Base-by-base conservation (phyloP, 2,329 filamentous ascomycete species). In the Cladosporium sphaerospermum region DNA sequence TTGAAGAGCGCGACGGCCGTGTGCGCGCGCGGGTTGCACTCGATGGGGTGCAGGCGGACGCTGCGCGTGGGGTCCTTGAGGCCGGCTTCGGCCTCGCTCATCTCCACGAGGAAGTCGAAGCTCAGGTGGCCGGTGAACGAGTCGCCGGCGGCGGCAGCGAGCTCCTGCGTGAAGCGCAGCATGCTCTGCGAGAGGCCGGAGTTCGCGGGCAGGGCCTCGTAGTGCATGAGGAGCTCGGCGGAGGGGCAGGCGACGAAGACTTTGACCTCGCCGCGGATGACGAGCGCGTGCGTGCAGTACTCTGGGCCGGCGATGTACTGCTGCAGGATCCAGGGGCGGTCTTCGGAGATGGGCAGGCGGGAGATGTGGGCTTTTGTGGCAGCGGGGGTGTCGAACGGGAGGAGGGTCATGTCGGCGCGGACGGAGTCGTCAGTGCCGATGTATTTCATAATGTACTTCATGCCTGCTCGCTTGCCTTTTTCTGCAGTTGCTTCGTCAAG, bases 1-100 rank as follows among this genome's bases (percentile, higher is more conserved):
- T 70, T 69, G 63, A 88, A 85, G 1, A 88, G 69, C 1, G 81
- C 74, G 0, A 84, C 78, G 0, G 85, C 85, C 0, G 85, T 88
- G 60, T 88, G 84, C 0, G 80, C 81, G 11, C 85, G 73, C 0
- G 85, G 85, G 53, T 88, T 88, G 62, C 84, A 88, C 63, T 88
- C 84, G 53, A 88, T 88, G 0, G 84, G 82, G 57, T 81, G 84
- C 1, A 88, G 64, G 28, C 60, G 62, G 10, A 71, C 61, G 58
- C 68, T 59, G 11, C 62, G 52, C 4, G 57, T 57, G 5, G 61
- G 56, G 37, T 66, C 58, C 7, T 47, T 56, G 9, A 57, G 49
- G 33, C 63, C 56, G 46, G 62, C 46, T 53, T 67, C 58, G 45
- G 63, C 58, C 42, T 74, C 60, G n/a, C 69, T 66, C 42, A 77